These are phyloP conservation scores for Begonia peltatifolia DNA, from an alignment of 306 rosid species.

Conservation along the genomic window DNA sequence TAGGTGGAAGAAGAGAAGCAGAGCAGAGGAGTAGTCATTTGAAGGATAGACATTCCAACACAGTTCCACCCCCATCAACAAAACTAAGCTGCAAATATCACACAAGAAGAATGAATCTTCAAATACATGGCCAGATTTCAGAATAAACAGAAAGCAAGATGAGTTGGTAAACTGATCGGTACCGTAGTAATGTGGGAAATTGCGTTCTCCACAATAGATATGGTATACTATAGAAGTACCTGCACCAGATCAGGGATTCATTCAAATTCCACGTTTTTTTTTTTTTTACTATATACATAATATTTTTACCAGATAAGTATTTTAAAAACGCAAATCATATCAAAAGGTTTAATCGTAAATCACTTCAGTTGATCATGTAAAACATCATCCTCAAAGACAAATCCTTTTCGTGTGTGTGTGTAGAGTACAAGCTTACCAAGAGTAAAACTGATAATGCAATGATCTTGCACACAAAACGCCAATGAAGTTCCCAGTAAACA, in stretches of 20 bases:
- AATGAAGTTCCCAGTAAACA: slow-evolving; percentile 87
- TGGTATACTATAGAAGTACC: slow-evolving; percentile 85
- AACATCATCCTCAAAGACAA: background rate
- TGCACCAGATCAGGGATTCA: slow-evolving; percentile 17
- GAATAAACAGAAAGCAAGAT: too few species aligned
- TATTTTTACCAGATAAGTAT: too few species aligned
- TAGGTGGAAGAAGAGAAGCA: slow-evolving; percentile 57
- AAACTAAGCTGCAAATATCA: slow-evolving; percentile 31
- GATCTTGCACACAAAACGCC: slow-evolving; percentile 89
- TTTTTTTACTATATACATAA: too few species aligned
- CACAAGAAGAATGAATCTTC: slow-evolving; percentile 6
- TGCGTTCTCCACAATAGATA: slow-evolving; percentile 70
- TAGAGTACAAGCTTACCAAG: slow-evolving; percentile 44
- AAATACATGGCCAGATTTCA: background rate
- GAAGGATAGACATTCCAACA: slow-evolving; percentile 96
- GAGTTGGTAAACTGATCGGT: background rate
- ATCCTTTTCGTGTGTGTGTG: too few species aligned
- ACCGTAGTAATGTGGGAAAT: slow-evolving; percentile 59
- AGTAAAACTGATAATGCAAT: slow-evolving; percentile 89
- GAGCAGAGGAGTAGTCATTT: slow-evolving; percentile 35
- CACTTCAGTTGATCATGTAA: background rate
- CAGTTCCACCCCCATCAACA: slow-evolving; percentile 68
- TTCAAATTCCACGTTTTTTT: background rate
- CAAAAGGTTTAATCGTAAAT: too few species aligned
- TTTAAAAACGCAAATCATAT: too few species aligned